Conservation (phyloP, 176 grass and related monocot species). For the Zoysia pacifica region DNA sequence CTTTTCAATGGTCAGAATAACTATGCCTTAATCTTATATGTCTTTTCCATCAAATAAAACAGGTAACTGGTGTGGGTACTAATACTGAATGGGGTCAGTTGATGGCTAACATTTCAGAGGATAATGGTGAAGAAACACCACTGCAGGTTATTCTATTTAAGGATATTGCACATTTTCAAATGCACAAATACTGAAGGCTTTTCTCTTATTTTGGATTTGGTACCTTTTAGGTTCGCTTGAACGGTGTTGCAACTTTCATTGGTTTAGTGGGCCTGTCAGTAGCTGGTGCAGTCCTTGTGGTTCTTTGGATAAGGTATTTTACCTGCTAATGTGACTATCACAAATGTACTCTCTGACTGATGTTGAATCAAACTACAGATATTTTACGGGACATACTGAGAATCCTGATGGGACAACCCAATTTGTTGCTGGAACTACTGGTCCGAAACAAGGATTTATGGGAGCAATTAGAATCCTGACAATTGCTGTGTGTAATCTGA, state of each 20-base stretch:
- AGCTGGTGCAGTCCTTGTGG: constrained; percentile 73
- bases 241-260: constrained; percentile 96
- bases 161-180: constrained; percentile 28
- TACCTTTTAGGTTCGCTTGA: constrained; percentile 81
- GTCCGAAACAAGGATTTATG: constrained; percentile 71
- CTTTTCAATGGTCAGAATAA: constrained; percentile 21
- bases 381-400: constrained; percentile 83
- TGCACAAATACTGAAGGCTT: constrained; percentile 32
- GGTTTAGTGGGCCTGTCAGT: constrained; percentile 87
- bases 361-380: constrained; percentile 53
- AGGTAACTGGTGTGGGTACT: constrained; percentile 92
- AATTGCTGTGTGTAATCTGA: constrained; percentile 73
- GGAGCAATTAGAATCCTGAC: constrained; percentile 95
- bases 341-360: constrained; percentile 24
- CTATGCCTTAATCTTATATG: constrained; percentile 33
- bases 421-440: constrained; percentile 71
- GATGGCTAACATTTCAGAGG: constrained; percentile 97
- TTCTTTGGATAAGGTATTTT: constrained; percentile 84
- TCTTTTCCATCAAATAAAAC: constrained; percentile 49
- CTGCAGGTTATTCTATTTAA: constrained; percentile 78
- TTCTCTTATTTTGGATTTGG: constrained; percentile 15
- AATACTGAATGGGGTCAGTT: constrained; percentile 98
- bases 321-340: constrained; percentile 28
- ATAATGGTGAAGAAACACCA: constrained; percentile 98
- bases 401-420: constrained; percentile 82